Percentiles rank a stretch among this genome's conserved stretches.
Evolutionary conservation across 768 basidiomycete genomes (phyloP).

Genomic region (Lanmaoa rubissima): DNA sequence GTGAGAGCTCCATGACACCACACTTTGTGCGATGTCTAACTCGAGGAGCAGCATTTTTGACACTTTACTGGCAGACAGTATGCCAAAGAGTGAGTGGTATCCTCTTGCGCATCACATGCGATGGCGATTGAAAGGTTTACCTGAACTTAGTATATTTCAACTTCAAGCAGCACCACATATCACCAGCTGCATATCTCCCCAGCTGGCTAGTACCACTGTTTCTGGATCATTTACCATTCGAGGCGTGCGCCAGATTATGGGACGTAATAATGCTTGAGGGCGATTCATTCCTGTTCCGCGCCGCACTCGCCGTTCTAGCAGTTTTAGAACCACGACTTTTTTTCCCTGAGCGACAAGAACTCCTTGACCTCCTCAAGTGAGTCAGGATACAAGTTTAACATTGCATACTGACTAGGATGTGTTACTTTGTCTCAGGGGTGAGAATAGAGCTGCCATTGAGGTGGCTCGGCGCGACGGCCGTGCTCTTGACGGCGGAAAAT

Average conservation of each 20-base stretch:
- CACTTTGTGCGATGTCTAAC: conserved; percentile 13
- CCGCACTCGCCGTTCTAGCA: conserved; percentile 76
- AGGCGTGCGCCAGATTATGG: conserved; percentile 87
- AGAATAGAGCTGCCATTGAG: conserved; percentile 79
- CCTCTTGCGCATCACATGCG: not conserved
- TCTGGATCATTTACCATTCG: conserved; percentile 84
- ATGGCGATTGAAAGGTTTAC: not conserved
- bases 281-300: conserved; percentile 86
- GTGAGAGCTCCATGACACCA: conserved; percentile 36
- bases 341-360: conserved; percentile 79
- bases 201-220: conserved; percentile 84
- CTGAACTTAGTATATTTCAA: conserved; percentile 76
- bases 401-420: conserved; percentile 11
- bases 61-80: conserved; percentile 84
- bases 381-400: conserved; percentile 17
- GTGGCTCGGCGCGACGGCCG: conserved; percentile 74
- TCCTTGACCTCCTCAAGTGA: conserved; percentile 76
- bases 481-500: conserved; percentile 65
- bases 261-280: conserved; percentile 87
- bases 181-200: conserved; percentile 77
- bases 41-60: conserved; percentile 72
- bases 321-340: conserved; percentile 84
- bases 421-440: conserved; percentile 50
- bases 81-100: conserved; percentile 77
- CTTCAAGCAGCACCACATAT: conserved; percentile 91